Conservation (phyloP, 768 basidiomycete genomes). For the Rickenella mellea region DNA sequence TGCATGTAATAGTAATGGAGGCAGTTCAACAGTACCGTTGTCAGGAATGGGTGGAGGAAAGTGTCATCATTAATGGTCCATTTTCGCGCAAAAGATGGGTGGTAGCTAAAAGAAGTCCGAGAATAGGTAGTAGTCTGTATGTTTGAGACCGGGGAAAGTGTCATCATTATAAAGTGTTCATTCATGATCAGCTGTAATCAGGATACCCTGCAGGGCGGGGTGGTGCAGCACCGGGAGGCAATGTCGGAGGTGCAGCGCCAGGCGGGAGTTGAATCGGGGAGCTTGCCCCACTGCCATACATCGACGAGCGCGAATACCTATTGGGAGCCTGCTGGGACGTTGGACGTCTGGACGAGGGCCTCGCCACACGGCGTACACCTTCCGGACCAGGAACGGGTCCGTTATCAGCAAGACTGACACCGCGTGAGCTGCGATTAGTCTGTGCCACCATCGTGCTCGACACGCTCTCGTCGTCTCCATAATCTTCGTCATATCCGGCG, state of each 20-base stretch:
- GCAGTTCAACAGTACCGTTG: no score
- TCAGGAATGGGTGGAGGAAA: no score
- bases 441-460: constrained; percentile 28
- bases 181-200: no score
- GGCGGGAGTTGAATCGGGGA: constrained; percentile 44
- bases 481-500: constrained; percentile 28
- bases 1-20: no score
- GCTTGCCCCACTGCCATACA: constrained; percentile 25
- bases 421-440: constrained; percentile 30
- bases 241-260: constrained; percentile 70
- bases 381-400: constrained; percentile 77
- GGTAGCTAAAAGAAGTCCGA: no score
- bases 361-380: constrained; percentile 71
- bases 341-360: constrained; percentile 47
- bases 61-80: no score
- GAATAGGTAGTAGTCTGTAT: no score
- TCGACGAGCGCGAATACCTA: constrained; percentile 58
- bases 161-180: no score
- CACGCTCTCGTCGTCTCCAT: constrained; percentile 36
- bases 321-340: constrained; percentile 58
- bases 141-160: no score
- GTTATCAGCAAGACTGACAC: constrained; percentile 71
- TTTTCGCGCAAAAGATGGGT: no score
- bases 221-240: no score
- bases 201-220: no score